Evolutionary conservation across 192 early-diverging fungal species (phyloP).

Genomic region (Podochytrium sp.): DNA sequence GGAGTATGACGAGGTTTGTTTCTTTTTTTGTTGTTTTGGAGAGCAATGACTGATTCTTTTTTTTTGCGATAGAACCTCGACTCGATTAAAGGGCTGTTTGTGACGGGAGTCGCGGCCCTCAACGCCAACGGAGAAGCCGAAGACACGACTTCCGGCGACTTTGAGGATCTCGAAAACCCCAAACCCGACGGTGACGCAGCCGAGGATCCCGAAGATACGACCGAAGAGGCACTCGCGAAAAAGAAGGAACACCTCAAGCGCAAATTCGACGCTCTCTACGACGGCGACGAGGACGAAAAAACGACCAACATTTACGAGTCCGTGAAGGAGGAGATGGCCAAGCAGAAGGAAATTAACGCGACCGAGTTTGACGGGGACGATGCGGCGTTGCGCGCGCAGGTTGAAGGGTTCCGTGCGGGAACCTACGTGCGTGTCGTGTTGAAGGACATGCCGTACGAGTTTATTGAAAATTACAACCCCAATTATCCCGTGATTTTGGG

Average conservation of each 20-base stretch:
- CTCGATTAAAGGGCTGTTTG: constrained; percentile 74
- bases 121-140: constrained; percentile 54
- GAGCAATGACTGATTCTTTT: background rate
- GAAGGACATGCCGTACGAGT: constrained; percentile 91
- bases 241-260: constrained; percentile 89
- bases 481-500: constrained; percentile 90
- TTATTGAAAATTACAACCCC: constrained; percentile 91
- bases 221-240: constrained; percentile 69
- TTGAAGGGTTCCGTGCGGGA: constrained; percentile 93
- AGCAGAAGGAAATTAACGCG: constrained; percentile 81
- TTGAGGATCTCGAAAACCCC: constrained; percentile 75
- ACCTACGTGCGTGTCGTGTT: constrained; percentile 92
- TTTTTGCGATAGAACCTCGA: constrained; percentile 54
- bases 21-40: constrained; percentile 6
- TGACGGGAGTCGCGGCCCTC: constrained; percentile 62
- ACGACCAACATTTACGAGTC: constrained; percentile 85
- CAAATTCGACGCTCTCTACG: constrained; percentile 93
- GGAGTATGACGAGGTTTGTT: constrained; percentile 65
- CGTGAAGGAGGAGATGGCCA: constrained; percentile 85
- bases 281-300: constrained; percentile 71
- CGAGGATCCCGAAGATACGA: constrained; percentile 52
- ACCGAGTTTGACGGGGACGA: constrained; percentile 89
- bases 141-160: constrained; percentile 73
- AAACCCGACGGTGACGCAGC: constrained; percentile 47
- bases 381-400: constrained; percentile 67